Base-by-base conservation (phyloP, 352 stramenopile genomes). In the Phytophthora uliginosa region DNA sequence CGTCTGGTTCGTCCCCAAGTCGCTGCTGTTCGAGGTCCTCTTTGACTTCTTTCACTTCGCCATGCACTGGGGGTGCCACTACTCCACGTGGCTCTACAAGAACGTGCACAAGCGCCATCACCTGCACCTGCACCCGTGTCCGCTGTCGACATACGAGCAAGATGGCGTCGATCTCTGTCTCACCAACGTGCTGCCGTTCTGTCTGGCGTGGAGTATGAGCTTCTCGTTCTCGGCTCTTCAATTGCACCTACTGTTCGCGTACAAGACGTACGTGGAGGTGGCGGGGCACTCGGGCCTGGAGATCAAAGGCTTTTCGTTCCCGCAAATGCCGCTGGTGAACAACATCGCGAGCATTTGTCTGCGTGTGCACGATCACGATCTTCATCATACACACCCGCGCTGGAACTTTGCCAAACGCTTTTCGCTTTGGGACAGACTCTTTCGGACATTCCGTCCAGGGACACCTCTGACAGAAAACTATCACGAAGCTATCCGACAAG, bases 381-480 rank as follows among this genome's bases (percentile, higher is more conserved):
- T 95, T 42, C 91, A 97, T 63, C 91, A 97, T 69, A 93, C 88
- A 47, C 85, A 94, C 63, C 85, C 85, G 17, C 83, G 79, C 42
- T 94, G 79, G 78, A 97, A 97, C 76, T 97, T 95, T 59, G 84
- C 91, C 40, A 97, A 97, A 79, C 85, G 91, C 1, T 97, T 97
- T 62, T 85, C 89, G 15, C 59, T 97, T 22, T 97, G 91, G 91
- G 91, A 97, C 73, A 91, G 90, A 40, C 40, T 95, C 47, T 97
- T 97, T 66, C 40, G 69, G 4, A 97, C 91, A 15, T 97, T 95
- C 76, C 85, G 76, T 13, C 69, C 78, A 0, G 82, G 77, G 1
- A 73, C 47, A 22, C 58, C 61, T 10, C 57, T 77, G 42, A 15
- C 59, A 13, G 20, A 53, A 7, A 26, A 53, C 28, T 51, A 8